Conservation (phyloP, 1,284 basidiomycete species). For the Cryptococcus maquisensis region DNA sequence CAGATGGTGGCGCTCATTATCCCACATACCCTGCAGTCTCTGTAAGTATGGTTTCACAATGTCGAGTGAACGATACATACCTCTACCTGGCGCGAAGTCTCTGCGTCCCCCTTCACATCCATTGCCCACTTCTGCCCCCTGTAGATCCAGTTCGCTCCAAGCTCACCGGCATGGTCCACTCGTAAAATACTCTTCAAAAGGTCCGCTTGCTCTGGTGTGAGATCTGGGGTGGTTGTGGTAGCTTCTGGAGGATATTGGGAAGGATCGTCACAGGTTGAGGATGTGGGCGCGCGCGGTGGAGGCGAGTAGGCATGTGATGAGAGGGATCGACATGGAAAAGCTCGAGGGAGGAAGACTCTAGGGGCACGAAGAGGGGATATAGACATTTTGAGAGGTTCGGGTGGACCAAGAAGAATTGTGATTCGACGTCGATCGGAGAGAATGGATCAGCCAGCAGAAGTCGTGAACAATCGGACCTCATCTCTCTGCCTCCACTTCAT, state of each 20-base stretch:
- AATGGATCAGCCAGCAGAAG: no score
- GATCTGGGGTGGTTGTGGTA: constrained; percentile 30
- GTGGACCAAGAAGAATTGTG: no score
- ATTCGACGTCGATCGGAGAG: no score
- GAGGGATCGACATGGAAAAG: neutral
- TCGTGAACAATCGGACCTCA: no score
- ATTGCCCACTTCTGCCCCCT: constrained; percentile 65
- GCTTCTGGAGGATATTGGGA: constrained; percentile 14
- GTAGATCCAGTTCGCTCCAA: constrained; percentile 92
- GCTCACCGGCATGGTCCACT: constrained; percentile 87
- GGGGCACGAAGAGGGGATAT: neutral
- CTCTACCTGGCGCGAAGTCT: constrained; percentile 67
- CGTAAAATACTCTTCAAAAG: constrained; percentile 56
- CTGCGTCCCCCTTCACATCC: constrained; percentile 62
- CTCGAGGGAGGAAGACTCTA: neutral
- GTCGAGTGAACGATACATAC: constrained; percentile 50
- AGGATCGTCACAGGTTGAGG: neutral
- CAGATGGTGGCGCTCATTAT: constrained; percentile 90
- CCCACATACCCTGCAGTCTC: constrained; percentile 84
- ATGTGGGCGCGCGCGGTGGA: constrained; percentile 1
- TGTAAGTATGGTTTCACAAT: neutral
- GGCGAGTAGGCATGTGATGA: constrained; percentile 15
- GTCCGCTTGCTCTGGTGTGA: constrained; percentile 35
- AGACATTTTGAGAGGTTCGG: neutral
- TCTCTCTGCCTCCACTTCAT: no score